Percentiles rank a stretch among this genome's conserved stretches.
Evolutionary conservation across 495 filamentous ascomycete genomes (phyloP).

Genomic region (Penicillium subrubescens): DNA sequence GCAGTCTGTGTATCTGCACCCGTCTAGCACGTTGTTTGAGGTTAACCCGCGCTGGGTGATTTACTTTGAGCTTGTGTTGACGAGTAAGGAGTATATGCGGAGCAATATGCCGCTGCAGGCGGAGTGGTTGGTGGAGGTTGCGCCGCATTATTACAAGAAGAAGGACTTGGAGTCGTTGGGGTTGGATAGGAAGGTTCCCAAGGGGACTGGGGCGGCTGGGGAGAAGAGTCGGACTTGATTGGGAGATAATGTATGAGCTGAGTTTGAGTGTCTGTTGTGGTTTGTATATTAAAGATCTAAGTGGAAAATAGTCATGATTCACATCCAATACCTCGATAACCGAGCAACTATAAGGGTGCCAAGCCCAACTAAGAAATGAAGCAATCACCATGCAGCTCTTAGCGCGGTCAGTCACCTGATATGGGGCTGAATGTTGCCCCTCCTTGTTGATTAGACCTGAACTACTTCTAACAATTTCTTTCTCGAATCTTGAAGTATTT

Average conservation of each 20-base stretch:
- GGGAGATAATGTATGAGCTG: not conserved
- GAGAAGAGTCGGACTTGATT: conserved; percentile 49
- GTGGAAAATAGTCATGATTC: not conserved
- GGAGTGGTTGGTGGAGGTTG: conserved; percentile 87
- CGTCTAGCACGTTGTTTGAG: conserved; percentile 78
- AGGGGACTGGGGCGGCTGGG: conserved; percentile 55
- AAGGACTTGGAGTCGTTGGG: conserved; percentile 84
- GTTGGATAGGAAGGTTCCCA: conserved; percentile 78
- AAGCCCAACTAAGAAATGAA: not conserved
- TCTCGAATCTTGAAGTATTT: not conserved
- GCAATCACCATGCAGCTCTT: not conserved
- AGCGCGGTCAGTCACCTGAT: not conserved
- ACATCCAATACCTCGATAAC: not conserved
- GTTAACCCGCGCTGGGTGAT: conserved; percentile 86
- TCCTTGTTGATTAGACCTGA: not conserved
- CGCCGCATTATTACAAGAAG: conserved; percentile 94
- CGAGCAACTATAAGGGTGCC: not conserved
- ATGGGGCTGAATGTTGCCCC: not conserved
- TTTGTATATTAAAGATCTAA: not conserved
- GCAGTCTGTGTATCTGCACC: conserved; percentile 87
- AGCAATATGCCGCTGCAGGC: conserved; percentile 82
- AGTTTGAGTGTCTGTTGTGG: not conserved
- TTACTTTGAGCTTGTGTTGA: conserved; percentile 90
- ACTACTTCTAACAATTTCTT: not conserved
- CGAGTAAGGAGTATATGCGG: conserved; percentile 92